Conservation (phyloP, 129 eudicot genomes). For the Flaveria ramosissima region DNA sequence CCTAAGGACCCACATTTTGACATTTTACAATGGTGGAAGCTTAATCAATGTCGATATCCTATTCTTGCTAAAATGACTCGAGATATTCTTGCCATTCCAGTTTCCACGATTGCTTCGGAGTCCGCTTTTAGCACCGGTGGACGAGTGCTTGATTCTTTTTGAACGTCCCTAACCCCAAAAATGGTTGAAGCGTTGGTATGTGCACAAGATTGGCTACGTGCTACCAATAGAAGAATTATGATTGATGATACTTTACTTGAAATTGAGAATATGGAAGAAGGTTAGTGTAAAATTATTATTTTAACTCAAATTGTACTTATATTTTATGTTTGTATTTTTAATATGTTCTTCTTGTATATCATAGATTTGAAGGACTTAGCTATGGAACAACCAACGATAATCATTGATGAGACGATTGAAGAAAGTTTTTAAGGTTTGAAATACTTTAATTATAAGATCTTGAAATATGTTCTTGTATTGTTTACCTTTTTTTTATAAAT, state of each 20-base stretch:
- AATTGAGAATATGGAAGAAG: neutral
- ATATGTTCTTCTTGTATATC: neutral
- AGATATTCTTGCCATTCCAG: neutral
- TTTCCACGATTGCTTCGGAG: neutral
- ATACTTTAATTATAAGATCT: too few species aligned
- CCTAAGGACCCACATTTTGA: neutral
- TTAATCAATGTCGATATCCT: neutral
- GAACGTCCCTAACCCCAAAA: neutral
- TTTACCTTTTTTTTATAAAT: too few species aligned
- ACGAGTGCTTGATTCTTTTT: neutral
- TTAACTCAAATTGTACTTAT: neutral
- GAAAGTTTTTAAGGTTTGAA: too few species aligned
- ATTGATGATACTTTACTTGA: neutral
- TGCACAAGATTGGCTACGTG: neutral
- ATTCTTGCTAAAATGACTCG: conserved; percentile 4
- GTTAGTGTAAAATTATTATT: neutral
- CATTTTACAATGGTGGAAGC: too few species aligned
- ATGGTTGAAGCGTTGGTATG: neutral
- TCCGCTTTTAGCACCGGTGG: neutral
- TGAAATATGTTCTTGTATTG: too few species aligned
- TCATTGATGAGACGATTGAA: neutral
- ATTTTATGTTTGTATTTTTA: neutral
- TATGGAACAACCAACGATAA: conserved; percentile 31
- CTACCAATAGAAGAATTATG: neutral
- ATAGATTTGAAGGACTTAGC: neutral